Base-by-base conservation (phyloP, 176 grass and related monocot genomes). In the sorghum (Sorghum bicolor) region DNA sequence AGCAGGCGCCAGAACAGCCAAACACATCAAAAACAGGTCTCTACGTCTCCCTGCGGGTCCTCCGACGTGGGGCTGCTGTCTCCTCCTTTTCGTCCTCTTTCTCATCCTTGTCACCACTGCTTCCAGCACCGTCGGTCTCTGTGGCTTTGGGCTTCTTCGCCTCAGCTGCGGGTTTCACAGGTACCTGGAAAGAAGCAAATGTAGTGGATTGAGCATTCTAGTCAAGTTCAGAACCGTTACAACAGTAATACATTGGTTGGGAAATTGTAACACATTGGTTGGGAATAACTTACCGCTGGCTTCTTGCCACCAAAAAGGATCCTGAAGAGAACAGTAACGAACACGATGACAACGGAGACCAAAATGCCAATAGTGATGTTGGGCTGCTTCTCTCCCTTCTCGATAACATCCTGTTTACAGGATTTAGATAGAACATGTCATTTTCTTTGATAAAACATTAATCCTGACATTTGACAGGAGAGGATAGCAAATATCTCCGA, bases 381-480 rank as follows among this genome's bases (percentile, higher is more conserved):
- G 5, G 93, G 89, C 89, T 99, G 97, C 81, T 79, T 94, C 91
- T 99, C 97, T 73, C 87, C 97, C 70, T 94, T 99, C 82, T 99
- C 97, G 29, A 99, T 99, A 11, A 91, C 10, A 80, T 96, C 93
- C 97, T 99, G 85, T 87, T 73, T 9, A 10, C 29, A 37, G 37
- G 31, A 44, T 37, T 75, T 32, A 78, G 22, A 47, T 38, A 16
- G 39, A 26, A 76, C 5, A 71, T 24, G 32, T 83, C 33, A 86
- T 43, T 80, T 72, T 48, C 14, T 24, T 24, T 83, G 78, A 78
- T 19, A 16, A 70, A 17, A 50, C 30, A 20, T 0, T 26, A 37
- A 24, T 71, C 17, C 9, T 47, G 19, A 48, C 1, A 1, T 28
- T 67, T 36, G 3, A 58, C 3, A 78, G 14, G 12, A 67, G 22